Evolutionary conservation across 306 rosid species (phyloP).

Genomic region (Cicer judaicum): DNA sequence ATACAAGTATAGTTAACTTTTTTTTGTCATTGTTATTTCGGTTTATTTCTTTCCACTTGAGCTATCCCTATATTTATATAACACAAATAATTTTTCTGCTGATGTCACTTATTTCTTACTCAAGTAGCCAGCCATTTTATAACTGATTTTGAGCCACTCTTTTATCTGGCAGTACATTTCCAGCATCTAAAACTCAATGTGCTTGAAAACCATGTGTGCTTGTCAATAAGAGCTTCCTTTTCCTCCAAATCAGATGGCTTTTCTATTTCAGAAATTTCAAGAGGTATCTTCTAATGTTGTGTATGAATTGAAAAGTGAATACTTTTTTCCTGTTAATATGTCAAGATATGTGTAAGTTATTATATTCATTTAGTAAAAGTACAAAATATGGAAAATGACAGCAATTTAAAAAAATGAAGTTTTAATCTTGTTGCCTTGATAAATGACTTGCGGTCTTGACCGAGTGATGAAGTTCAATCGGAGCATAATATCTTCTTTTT

Average conservation of each 20-base stretch:
- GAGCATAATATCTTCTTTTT: not conserved
- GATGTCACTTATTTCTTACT: not conserved
- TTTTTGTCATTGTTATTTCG: not conserved
- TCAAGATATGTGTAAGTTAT: slow-evolving; percentile 14
- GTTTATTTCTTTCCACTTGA: not conserved
- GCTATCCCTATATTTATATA: not conserved
- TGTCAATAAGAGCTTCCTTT: slow-evolving; percentile 18
- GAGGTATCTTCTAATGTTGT: slow-evolving; percentile 60
- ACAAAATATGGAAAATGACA: not conserved
- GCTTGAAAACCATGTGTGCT: too few relatives aligned
- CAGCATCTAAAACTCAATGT: too few relatives aligned
- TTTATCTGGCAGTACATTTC: not conserved
- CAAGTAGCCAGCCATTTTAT: not conserved
- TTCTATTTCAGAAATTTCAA: slow-evolving; percentile 82
- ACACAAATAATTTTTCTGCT: not conserved
- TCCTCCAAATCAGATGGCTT: slow-evolving; percentile 58
- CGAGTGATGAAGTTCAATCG: not conserved
- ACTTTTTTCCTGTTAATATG: not conserved
- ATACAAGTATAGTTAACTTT: not conserved
- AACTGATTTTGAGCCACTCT: slow-evolving; percentile 16
- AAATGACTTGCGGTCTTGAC: slow-evolving; percentile 3
- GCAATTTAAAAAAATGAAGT: not conserved
- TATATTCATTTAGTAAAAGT: not conserved
- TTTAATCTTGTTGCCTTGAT: not conserved
- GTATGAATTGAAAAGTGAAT: not conserved